These are phyloP conservation scores for Candida awuae DNA, from an alignment of 805 yeast species.

Conservation along the genomic window DNA sequence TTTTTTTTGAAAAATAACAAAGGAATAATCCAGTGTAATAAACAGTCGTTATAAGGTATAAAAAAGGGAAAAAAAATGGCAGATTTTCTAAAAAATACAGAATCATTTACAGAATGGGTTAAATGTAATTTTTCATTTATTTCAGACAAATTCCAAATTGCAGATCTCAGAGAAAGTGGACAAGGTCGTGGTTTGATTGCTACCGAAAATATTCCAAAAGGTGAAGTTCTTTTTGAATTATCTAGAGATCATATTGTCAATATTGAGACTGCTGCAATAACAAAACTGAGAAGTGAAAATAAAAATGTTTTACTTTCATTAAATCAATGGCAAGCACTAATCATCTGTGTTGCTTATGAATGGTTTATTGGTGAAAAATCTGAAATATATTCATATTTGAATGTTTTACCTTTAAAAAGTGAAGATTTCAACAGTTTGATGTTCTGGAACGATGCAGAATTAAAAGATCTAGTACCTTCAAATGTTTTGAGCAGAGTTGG, in stretches of 20 bases:
- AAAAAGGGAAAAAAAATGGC: not conserved
- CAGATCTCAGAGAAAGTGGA: slow-evolving; percentile 46
- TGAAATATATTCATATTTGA: slow-evolving; percentile 64
- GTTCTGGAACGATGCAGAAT: slow-evolving; percentile 68
- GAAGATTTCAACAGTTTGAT: slow-evolving; percentile 55
- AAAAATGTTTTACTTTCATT: slow-evolving; percentile 33
- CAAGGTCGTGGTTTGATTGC: slow-evolving; percentile 83
- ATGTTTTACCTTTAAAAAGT: slow-evolving; percentile 48
- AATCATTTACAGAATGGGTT: slow-evolving; percentile 40
- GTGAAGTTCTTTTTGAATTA: slow-evolving; percentile 60
- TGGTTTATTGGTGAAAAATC: slow-evolving; percentile 38
- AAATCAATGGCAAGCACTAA: slow-evolving; percentile 73
- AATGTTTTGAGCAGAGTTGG: slow-evolving; percentile 66
- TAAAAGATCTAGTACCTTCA: slow-evolving; percentile 57
- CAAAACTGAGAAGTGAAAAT: slow-evolving; percentile 26
- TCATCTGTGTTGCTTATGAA: slow-evolving; percentile 61
- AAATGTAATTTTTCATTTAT: slow-evolving; percentile 34
- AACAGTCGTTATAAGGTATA: not conserved
- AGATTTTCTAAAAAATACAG: slow-evolving; percentile 27
- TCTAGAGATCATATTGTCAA: slow-evolving; percentile 55
- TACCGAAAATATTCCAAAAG: slow-evolving; percentile 45
- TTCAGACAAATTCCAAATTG: slow-evolving; percentile 49
- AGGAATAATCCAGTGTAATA: too few species aligned
- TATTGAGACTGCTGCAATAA: slow-evolving; percentile 47
- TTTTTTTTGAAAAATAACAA: too few species aligned